phyloP scores from a whole-genome alignment of 768 basidiomycete species.

The Termitomyces sp. region DNA sequence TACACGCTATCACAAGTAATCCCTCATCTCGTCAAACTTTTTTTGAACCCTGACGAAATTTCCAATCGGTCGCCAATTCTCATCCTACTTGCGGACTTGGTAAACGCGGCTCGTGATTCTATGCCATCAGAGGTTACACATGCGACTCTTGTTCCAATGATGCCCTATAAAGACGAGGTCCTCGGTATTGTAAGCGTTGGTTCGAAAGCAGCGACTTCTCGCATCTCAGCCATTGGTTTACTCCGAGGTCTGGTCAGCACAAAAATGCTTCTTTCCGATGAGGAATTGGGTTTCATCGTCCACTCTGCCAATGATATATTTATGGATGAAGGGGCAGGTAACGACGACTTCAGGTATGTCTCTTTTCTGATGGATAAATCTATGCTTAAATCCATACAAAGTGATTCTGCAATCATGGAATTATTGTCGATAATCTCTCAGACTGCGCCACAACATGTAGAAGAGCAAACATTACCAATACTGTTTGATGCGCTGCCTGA shows the following conservation, averaged over 20 bases:
- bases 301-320: conserved; percentile 71
- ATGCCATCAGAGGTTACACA: conserved; percentile 16
- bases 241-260: conserved; percentile 66
- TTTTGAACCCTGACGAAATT: conserved; percentile 65
- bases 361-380: not conserved
- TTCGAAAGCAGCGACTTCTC: conserved; percentile 43
- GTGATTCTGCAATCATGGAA: conserved; percentile 48
- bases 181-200: conserved; percentile 60
- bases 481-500: conserved; percentile 77
- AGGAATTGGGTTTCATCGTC: conserved; percentile 77
- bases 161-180: conserved; percentile 70
- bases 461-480: conserved; percentile 71
- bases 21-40: conserved; percentile 73
- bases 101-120: conserved; percentile 47
- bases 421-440: conserved; percentile 59
- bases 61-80: conserved; percentile 63
- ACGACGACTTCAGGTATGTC: conserved; percentile 49
- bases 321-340: conserved; percentile 40
- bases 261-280: conserved; percentile 51
- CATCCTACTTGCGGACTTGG: conserved; percentile 59
- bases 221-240: conserved; percentile 57
- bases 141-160: conserved; percentile 30
- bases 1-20: conserved; percentile 65
- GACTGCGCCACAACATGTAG: conserved; percentile 57
- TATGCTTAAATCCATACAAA: conserved; percentile 20